phyloP scores from a whole-genome alignment of 2,329 filamentous ascomycete genomes.

The Xylariaceae sp. region DNA sequence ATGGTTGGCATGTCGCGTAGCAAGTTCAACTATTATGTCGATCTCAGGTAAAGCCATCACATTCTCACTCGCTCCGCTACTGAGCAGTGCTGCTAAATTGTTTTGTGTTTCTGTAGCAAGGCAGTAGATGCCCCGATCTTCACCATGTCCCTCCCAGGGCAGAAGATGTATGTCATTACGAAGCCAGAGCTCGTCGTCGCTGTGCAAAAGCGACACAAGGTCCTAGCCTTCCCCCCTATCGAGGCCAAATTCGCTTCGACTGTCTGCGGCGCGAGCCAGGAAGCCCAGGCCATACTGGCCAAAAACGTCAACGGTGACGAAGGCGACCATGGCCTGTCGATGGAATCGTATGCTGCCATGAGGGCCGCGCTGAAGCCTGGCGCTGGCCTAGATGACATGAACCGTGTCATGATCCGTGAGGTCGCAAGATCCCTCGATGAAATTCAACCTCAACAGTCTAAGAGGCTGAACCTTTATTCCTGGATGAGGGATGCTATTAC shows the following conservation, averaged over 20 bases:
- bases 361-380: conserved; percentile 32
- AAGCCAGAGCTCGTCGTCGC: conserved; percentile 34
- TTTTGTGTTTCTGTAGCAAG: conserved; percentile 7
- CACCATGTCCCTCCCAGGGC: conserved; percentile 40
- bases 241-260: conserved; percentile 32
- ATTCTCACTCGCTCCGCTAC: neutral
- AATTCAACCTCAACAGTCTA: conserved; percentile 14
- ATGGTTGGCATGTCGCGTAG: conserved; percentile 29
- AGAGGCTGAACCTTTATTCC: conserved; percentile 18
- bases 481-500: conserved; percentile 34
- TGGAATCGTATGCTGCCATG: conserved; percentile 36
- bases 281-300: conserved; percentile 30
- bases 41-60: conserved; percentile 25
- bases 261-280: conserved; percentile 30
- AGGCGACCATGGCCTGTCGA: conserved; percentile 31
- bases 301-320: conserved; percentile 37
- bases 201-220: conserved; percentile 38
- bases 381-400: conserved; percentile 34
- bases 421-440: conserved; percentile 26
- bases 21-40: conserved; percentile 33
- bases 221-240: conserved; percentile 38
- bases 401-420: conserved; percentile 32
- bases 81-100: neutral
- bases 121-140: conserved; percentile 34
- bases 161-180: conserved; percentile 42